These are phyloP conservation scores for Citrus reticulata DNA, from an alignment of 345 rosid genomes.

Conservation along the genomic window DNA sequence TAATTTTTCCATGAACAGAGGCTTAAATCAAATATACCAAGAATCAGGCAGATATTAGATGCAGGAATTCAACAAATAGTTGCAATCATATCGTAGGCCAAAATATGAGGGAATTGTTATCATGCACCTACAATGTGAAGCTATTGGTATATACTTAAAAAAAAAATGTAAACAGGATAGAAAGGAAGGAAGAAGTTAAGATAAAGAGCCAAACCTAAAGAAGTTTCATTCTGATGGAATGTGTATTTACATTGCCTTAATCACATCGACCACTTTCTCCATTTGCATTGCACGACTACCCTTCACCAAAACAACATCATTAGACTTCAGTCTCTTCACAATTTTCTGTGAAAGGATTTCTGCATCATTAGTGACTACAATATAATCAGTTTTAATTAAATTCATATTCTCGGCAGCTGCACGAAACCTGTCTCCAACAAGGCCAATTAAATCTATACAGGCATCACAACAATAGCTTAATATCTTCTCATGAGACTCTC, in stretches of 20 bases:
- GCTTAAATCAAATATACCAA: not conserved
- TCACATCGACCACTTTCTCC: slow-evolving; percentile 21
- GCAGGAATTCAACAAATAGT: no score
- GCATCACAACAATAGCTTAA: slow-evolving; percentile 11
- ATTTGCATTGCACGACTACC: slow-evolving; percentile 27
- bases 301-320: slow-evolving; percentile 29
- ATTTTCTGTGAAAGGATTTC: slow-evolving; percentile 23
- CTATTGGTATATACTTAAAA: not conserved
- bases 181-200: not conserved
- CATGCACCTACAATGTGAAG: not conserved
- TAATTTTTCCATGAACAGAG: not conserved
- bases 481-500: slow-evolving; percentile 19
- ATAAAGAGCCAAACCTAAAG: not conserved
- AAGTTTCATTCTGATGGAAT: not conserved
- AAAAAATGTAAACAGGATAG: not conserved
- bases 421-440: slow-evolving; percentile 21
- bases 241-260: slow-evolving; percentile 4
- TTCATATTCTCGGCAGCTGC: slow-evolving; percentile 21
- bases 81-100: not conserved
- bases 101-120: not conserved
- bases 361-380: slow-evolving; percentile 17
- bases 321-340: slow-evolving; percentile 12
- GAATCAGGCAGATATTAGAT: not conserved
- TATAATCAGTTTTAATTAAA: not conserved
- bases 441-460: slow-evolving; percentile 9